Base-by-base conservation (phyloP, 208 protist species). In the Crithidia fasciculata region DNA sequence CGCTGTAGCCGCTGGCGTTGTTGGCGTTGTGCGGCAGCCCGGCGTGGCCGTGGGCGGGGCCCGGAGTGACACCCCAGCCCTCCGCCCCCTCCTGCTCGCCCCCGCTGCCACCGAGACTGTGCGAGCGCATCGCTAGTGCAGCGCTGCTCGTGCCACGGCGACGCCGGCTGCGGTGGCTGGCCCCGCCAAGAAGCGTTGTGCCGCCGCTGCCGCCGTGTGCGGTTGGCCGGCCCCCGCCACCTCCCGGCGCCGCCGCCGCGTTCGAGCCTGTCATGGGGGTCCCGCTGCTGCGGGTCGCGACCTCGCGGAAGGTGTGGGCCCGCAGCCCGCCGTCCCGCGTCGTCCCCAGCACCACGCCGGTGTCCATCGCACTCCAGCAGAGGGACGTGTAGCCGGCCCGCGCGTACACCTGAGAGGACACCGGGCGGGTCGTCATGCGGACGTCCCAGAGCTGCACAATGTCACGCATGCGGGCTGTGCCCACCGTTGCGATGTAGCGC, bases 361-460 rank as follows among this genome's bases (percentile, higher is more conserved):
- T 41, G n/a, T 82, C 80, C 9, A 63, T 55, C 18, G 63, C 47
- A 36, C 69, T 80, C 89, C 89, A 94, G 64, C 81, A 82, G 8
- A 94, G 79, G 9, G 87, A 91, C 0, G 86, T 92, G 80, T 91
- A 92, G 2, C 83, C 86, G 4, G 67, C 72, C 6, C 62, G 64
- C 0, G 74, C 43, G 80, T 79, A 77, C 5, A 76, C 65, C 3
- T 78, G 74, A 7, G 60, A 63, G 16, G 66, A 57, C 16, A 92
- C 71, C 5, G 86, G 87, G 3, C 78, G 69, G 12, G 83, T 74
- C 8, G 75, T 71, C 76, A 81, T 80, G 69, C 89, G 86, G 16
- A 94, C 53, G 66, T 94, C 89, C 89, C 89, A 94, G 18, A 94
- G 80, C 80, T 94, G 89, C 69, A 91, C 77, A 8, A 94, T 74